These are phyloP conservation scores for Ophiorrhiza pumila DNA, from an alignment of 257 asterid species.

Conservation along the genomic window DNA sequence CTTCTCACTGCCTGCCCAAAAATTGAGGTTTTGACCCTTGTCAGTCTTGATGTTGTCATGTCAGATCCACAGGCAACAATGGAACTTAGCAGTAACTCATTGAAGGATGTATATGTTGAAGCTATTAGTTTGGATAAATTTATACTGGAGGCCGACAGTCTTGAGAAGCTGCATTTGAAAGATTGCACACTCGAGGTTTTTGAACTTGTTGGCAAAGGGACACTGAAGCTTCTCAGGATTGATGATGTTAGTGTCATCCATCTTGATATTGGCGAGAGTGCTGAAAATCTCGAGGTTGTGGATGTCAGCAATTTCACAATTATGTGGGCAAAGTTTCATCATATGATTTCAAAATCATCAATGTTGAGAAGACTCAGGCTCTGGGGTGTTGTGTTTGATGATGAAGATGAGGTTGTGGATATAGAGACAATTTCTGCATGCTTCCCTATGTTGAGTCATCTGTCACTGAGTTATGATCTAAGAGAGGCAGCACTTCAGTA, in stretches of 20 bases:
- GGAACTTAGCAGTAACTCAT: slow-evolving; percentile 67
- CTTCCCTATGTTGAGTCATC: slow-evolving; percentile 68
- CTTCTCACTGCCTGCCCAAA: slow-evolving; percentile 74
- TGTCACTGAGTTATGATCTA: slow-evolving; percentile 72
- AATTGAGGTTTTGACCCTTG: slow-evolving; percentile 51
- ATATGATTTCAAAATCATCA: slow-evolving; percentile 79
- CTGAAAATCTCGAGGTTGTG: slow-evolving; percentile 76
- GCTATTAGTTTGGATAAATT: slow-evolving; percentile 86
- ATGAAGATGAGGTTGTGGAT: slow-evolving; percentile 86
- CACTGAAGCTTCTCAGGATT: slow-evolving; percentile 59
- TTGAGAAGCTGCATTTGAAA: slow-evolving; percentile 80
- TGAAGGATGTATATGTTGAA: slow-evolving; percentile 78
- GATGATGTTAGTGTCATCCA: slow-evolving; percentile 95
- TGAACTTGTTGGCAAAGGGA: slow-evolving; percentile 79
- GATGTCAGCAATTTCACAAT: slow-evolving; percentile 92
- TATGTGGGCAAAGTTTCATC: slow-evolving; percentile 88
- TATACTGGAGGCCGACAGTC: slow-evolving; percentile 71
- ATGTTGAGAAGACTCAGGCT: slow-evolving; percentile 70
- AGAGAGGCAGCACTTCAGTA: slow-evolving; percentile 66
- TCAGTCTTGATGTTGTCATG: slow-evolving; percentile 75
- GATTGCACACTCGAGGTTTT: slow-evolving; percentile 83
- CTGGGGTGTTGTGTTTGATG: slow-evolving; percentile 91
- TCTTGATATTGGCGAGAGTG: slow-evolving; percentile 80
- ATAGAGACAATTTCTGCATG: slow-evolving; percentile 78
- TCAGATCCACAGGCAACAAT: slow-evolving; percentile 77